Percentiles rank a stretch among this genome's conserved stretches.
Conservation (phyloP, 495 filamentous ascomycete genomes). For the Neurospora terricola region DNA sequence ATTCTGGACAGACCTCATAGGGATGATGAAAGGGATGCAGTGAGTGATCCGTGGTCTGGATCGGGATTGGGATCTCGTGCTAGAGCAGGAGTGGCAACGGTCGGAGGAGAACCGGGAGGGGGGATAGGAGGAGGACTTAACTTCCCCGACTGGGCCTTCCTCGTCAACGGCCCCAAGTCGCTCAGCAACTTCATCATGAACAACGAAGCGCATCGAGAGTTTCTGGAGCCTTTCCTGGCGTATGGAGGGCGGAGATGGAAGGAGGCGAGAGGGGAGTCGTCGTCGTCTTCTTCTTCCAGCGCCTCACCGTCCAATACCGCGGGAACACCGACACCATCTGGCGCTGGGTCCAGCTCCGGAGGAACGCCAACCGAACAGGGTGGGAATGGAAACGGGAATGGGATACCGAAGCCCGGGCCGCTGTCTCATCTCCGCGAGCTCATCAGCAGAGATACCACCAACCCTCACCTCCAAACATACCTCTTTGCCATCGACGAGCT, state of each 20-base stretch:
- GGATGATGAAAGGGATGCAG: not conserved
- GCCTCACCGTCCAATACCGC: not conserved
- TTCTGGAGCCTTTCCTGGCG: constrained; percentile 15
- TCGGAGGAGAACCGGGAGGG: not conserved
- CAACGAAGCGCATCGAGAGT: constrained; percentile 7
- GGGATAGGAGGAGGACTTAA: not conserved
- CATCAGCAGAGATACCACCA: not conserved
- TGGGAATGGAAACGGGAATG: not conserved
- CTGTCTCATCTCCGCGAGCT: constrained; percentile 3
- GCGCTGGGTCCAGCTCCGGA: not conserved
- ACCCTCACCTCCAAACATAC: constrained; percentile 11
- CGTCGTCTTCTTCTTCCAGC: not conserved
- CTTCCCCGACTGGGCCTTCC: constrained; percentile 28
- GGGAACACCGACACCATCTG: not conserved
- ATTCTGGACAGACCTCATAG: not conserved
- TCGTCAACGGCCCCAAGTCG: constrained; percentile 21
- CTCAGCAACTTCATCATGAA: constrained; percentile 14
- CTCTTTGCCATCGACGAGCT: constrained; percentile 22
- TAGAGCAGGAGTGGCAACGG: too few relatives aligned
- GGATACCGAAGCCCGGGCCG: not conserved
- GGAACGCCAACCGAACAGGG: not conserved
- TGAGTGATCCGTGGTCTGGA: too few relatives aligned
- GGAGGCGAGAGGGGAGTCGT: constrained; percentile 3
- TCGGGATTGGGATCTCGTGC: not conserved
- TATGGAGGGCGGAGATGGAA: constrained; percentile 18